Evolutionary conservation across 345 rosid species (phyloP), one percentile per base, ranked within the genome.

Genomic region (Eucalyptus cloeziana): DNA sequence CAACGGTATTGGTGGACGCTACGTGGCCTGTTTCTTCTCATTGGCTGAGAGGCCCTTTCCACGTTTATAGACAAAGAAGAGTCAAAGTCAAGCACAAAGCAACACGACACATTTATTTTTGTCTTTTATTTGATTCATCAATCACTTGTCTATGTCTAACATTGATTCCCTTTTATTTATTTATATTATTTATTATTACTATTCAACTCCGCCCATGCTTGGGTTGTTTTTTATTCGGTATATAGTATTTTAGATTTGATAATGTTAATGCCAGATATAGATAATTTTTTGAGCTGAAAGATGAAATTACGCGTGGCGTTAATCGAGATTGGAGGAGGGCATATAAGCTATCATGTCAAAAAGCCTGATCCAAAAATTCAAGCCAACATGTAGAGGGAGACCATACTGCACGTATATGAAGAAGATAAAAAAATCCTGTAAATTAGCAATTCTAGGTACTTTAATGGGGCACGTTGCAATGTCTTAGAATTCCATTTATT

Each of bases 381-480:
- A 19, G 7, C 2, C 1, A 33, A 10, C 6, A 33, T 0, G 4
- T 33, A 2, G 25, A 37, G 7, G 2, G 13, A 9, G 13, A 9
- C 6, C 2, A 5, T 12, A 4, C 0, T 8, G 2, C 1, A 3
- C 1, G 2, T 2, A 15, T 3, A 64, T 7, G 4, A 13, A 64
- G 9, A 64, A n/a, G 1, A 64, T 16, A 31, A 2, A 67, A 67
- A 67, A 67, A 17, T 21, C 5, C 2, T 0, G 0, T 31, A 15
- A 16, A 8, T 31, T 8, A 69, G 24, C 4, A 1, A 69, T 19
- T 2, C 2, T 5, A 10, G 7, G 12, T 27, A 69, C 5, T 69
- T 69, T 69, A 19, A 69, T 1, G 3, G 12, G 25, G 13, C 2
- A 17, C 0, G 0, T 71, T 13, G 45, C 45, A 37, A 76, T 2